Conservation (phyloP, 2,329 filamentous ascomycete species). For the Phaeosphaeriaceae sp. region DNA sequence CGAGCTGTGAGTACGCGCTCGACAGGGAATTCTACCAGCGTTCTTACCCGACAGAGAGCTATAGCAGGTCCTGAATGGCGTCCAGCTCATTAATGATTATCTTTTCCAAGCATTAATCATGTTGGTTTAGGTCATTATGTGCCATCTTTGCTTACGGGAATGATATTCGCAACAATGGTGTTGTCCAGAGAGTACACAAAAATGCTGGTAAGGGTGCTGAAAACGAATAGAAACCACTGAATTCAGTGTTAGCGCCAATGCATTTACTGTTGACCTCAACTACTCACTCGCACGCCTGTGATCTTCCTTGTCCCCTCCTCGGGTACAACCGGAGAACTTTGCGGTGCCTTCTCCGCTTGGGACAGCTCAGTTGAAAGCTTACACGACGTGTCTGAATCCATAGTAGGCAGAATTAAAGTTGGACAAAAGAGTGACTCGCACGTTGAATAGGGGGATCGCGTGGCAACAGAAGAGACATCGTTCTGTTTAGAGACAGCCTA, state of each 20-base stretch:
- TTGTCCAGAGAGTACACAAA: slow-evolving; percentile 2
- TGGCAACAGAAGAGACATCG: too few species aligned
- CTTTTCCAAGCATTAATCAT: background rate
- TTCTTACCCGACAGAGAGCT: background rate
- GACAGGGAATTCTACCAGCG: background rate
- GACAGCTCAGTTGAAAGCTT: background rate
- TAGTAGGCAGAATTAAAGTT: background rate
- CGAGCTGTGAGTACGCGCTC: background rate
- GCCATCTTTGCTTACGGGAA: background rate
- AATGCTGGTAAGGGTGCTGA: background rate
- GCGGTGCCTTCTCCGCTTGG: background rate
- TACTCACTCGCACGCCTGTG: background rate
- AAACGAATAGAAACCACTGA: background rate
- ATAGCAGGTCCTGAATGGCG: background rate
- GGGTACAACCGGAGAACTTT: background rate
- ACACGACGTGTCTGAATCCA: background rate
- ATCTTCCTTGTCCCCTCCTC: background rate
- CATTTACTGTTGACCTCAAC: background rate
- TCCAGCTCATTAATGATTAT: background rate
- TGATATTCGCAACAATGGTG: slow-evolving; percentile 3
- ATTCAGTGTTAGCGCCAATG: background rate
- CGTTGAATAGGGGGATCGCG: too few species aligned
- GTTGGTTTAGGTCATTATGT: background rate
- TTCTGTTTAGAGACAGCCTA: too few species aligned
- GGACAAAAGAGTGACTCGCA: too few species aligned